phyloP scores from a whole-genome alignment of 2,329 filamentous ascomycete genomes.

The Aureobasidium lini region DNA sequence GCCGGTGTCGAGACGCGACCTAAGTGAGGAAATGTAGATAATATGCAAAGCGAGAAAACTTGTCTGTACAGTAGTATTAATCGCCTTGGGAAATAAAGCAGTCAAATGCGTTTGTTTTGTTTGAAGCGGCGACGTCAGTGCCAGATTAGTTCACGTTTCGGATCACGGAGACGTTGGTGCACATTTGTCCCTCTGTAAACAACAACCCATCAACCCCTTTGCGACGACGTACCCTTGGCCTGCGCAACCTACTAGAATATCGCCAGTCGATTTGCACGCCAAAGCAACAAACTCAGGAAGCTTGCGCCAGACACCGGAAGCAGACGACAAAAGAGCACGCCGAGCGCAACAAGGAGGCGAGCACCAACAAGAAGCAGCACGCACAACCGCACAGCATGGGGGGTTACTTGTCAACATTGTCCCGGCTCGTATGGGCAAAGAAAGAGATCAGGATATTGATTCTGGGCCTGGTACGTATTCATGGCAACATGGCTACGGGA shows the following conservation, averaged over 20 bases:
- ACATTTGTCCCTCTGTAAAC: background rate
- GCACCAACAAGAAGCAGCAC: background rate
- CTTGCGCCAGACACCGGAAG: background rate
- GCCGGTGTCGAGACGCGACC: conserved; percentile 76
- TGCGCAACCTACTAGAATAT: background rate
- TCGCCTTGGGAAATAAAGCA: background rate
- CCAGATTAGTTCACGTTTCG: background rate
- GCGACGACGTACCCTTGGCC: background rate
- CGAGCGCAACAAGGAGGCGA: background rate
- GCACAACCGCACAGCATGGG: conserved; percentile 39
- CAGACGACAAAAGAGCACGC: background rate
- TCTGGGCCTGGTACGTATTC: conserved; percentile 69
- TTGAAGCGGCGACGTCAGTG: conserved; percentile 8
- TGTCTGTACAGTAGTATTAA: background rate
- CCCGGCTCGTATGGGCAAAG: conserved; percentile 79
- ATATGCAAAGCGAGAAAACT: background rate
- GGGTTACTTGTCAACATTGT: conserved; percentile 48
- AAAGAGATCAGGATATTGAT: conserved; percentile 98
- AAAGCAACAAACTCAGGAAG: background rate
- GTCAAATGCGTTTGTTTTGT: conserved; percentile 1
- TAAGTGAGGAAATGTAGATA: conserved; percentile 28
- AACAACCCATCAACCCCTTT: background rate
- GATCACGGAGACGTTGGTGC: background rate
- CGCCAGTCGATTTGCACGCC: background rate
- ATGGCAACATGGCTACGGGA: background rate